These are phyloP conservation scores for Digitaria exilis DNA, from an alignment of 202 grass and related monocot species.

Conservation along the genomic window DNA sequence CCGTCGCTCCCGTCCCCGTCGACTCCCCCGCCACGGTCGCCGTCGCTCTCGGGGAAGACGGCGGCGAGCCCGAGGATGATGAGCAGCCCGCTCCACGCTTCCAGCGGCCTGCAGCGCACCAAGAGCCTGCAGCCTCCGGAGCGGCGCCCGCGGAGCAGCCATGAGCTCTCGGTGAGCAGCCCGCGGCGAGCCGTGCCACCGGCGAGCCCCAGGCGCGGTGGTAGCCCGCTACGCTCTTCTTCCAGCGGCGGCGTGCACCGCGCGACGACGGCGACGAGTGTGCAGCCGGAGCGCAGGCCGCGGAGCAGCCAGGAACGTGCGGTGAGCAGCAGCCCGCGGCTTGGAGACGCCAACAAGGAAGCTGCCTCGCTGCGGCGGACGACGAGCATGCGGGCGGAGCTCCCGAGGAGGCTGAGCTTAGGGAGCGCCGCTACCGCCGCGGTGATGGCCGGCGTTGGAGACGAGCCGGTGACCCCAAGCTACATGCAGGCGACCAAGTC, in stretches of 20 bases:
- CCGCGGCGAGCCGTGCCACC: neutral
- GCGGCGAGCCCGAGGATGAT: neutral
- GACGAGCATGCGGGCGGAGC: slow-evolving; percentile 51
- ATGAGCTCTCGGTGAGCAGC: slow-evolving; percentile 21
- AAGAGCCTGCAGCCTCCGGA: slow-evolving; percentile 15
- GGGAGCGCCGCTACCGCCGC: slow-evolving; percentile 22
- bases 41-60: neutral
- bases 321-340: neutral
- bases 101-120: neutral
- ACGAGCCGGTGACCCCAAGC: slow-evolving; percentile 63
- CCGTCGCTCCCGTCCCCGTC: slow-evolving; percentile 49
- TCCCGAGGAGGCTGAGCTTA: slow-evolving; percentile 45
- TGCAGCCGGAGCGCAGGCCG: slow-evolving; percentile 7
- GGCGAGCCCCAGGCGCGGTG: slow-evolving; percentile 17
- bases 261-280: neutral
- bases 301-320: neutral
- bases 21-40: slow-evolving; percentile 42
- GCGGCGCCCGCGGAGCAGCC: slow-evolving; percentile 28
- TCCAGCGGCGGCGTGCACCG: neutral
- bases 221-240: slow-evolving; percentile 13
- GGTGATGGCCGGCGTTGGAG: no score
- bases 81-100: slow-evolving; percentile 2
- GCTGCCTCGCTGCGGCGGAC: slow-evolving; percentile 27
- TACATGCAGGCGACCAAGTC: slow-evolving; percentile 76
- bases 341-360: neutral